These are phyloP conservation scores for Cyphellophora attinorum DNA, from an alignment of 2,329 filamentous ascomycete genomes.

Conservation along the genomic window DNA sequence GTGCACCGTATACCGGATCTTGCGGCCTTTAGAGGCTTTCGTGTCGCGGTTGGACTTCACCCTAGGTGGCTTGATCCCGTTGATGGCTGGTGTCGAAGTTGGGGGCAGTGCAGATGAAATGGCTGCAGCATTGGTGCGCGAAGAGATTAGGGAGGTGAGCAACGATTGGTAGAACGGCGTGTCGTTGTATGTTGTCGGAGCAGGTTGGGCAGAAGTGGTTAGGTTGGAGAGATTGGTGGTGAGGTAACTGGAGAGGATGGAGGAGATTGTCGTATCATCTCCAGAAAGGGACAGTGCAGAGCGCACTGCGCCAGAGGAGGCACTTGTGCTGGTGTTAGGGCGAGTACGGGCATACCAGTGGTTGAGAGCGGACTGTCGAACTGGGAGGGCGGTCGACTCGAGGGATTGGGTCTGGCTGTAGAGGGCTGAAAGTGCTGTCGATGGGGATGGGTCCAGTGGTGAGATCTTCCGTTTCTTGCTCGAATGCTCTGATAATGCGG, in stretches of 20 bases:
- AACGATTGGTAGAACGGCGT: constrained; percentile 90
- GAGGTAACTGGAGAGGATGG: constrained; percentile 34
- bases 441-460: constrained; percentile 37
- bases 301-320: constrained; percentile 52
- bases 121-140: constrained; percentile 41
- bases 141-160: constrained; percentile 85
- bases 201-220: constrained; percentile 20
- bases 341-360: constrained; percentile 84
- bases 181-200: constrained; percentile 72
- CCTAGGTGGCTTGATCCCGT: constrained; percentile 11
- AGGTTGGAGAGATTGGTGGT: constrained; percentile 29
- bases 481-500: not conserved
- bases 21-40: constrained; percentile 88
- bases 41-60: constrained; percentile 74
- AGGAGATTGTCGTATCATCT: constrained; percentile 41
- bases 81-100: constrained; percentile 24
- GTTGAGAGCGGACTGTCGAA: constrained; percentile 65
- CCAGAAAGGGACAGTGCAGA: constrained; percentile 35
- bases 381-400: constrained; percentile 50
- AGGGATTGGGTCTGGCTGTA: constrained; percentile 62
- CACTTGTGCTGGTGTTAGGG: constrained; percentile 39
- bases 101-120: constrained; percentile 36
- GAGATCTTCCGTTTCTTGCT: constrained; percentile 26
- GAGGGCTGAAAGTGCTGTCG: constrained; percentile 53
- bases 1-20: constrained; percentile 88